phyloP scores from a whole-genome alignment of 2,329 filamentous ascomycete genomes.

The Cladosporium sp. region DNA sequence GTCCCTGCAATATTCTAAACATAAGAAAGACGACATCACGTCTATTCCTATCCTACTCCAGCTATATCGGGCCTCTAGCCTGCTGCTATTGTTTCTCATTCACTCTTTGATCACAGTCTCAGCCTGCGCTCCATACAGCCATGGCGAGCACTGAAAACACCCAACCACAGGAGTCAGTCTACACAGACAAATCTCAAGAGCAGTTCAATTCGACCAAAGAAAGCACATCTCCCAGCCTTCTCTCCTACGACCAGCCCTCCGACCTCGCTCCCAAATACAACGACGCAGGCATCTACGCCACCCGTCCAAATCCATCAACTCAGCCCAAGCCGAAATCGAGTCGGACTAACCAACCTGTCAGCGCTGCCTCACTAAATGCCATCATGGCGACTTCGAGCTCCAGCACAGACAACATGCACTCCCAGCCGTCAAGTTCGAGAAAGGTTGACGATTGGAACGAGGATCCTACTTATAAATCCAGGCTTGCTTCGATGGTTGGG shows the following conservation, averaged over 20 bases:
- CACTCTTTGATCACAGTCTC: background rate
- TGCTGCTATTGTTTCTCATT: no score
- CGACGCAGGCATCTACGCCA: conserved; percentile 2
- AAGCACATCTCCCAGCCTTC: background rate
- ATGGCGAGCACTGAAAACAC: background rate
- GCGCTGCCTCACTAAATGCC: background rate
- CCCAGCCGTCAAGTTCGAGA: background rate
- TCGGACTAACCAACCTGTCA: background rate
- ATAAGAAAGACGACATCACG: no score
- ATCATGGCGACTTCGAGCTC: background rate
- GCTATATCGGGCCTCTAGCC: no score
- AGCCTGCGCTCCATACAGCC: background rate
- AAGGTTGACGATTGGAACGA: background rate
- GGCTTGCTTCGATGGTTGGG: background rate
- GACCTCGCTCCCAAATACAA: conserved; percentile 19
- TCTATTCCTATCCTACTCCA: no score
- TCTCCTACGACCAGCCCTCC: conserved; percentile 15
- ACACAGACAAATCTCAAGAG: background rate
- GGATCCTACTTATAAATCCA: conserved; percentile 1
- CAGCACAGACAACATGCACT: conserved; percentile 1
- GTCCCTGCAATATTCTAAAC: no score
- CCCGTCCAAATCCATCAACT: background rate
- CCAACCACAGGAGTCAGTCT: background rate
- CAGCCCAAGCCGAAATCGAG: background rate
- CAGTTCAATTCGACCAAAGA: background rate